These are phyloP conservation scores for Talaromyces sp. DNA, from an alignment of 2,329 filamentous ascomycete genomes.

Conservation along the genomic window DNA sequence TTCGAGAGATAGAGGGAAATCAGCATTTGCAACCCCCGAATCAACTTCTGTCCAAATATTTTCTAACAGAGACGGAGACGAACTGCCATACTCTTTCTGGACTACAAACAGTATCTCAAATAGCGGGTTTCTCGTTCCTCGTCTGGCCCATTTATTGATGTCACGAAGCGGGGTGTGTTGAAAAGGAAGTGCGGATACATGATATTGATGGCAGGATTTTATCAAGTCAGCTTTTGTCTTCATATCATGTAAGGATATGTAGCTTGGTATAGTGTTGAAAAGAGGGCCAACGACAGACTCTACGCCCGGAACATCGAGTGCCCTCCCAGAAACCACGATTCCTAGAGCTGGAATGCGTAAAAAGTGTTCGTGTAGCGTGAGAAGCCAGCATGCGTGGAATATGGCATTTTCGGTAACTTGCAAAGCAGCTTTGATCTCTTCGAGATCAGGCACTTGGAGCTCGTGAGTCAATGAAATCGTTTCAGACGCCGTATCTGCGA, in stretches of 20 bases:
- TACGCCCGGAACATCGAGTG: slow-evolving; percentile 62
- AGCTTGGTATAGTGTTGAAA: slow-evolving; percentile 85
- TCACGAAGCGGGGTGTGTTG: slow-evolving; percentile 77
- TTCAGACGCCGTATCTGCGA: slow-evolving; percentile 23
- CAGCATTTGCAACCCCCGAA: slow-evolving; percentile 49
- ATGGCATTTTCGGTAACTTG: slow-evolving; percentile 77
- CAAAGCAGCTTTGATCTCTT: slow-evolving; percentile 56
- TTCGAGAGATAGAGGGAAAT: slow-evolving; percentile 79
- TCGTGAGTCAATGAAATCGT: slow-evolving; percentile 24
- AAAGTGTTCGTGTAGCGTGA: slow-evolving; percentile 57
- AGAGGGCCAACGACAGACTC: slow-evolving; percentile 74
- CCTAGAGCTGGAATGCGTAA: slow-evolving; percentile 60
- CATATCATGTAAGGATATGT: slow-evolving; percentile 45
- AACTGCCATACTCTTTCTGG: slow-evolving; percentile 53
- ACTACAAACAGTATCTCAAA: slow-evolving; percentile 86
- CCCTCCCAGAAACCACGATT: slow-evolving; percentile 74
- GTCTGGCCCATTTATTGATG: slow-evolving; percentile 74
- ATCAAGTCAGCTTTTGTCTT: slow-evolving; percentile 63
- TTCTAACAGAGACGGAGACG: slow-evolving; percentile 27
- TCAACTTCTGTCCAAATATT: slow-evolving; percentile 57
- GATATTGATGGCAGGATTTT: slow-evolving; percentile 67
- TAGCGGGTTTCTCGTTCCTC: slow-evolving; percentile 55
- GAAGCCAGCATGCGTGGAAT: slow-evolving; percentile 71
- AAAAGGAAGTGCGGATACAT: slow-evolving; percentile 65
- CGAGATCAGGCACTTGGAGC: slow-evolving; percentile 47